Base-by-base conservation (phyloP, 139 green algal genomes). In the Klebsormidium nitens region DNA sequence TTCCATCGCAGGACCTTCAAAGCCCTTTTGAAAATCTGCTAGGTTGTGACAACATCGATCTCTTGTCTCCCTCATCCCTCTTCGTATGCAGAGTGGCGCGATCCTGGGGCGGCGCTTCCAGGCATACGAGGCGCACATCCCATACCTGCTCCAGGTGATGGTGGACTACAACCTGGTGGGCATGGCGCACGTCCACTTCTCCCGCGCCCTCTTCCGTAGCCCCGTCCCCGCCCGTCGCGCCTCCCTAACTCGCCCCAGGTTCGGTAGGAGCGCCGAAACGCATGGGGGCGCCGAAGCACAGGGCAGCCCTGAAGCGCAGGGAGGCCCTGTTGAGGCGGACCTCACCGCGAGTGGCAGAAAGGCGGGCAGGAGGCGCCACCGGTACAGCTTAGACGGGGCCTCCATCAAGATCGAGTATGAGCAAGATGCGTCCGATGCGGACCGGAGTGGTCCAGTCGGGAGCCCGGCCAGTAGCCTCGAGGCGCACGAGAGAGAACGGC, bases 91-190 rank as follows among this genome's bases (percentile, higher is more conserved):
- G 65, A 75, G 49, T n/a, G 92, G 92, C 0, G 85, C 78, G 2
- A 71, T 97, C 2, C 52, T 95, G 61, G 83, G 83, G 0, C 66
- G 85, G 0, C 50, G 46, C 2, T 92, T 94, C 48, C 88, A 96
- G 80, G 87, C 90, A 0, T 87, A 95, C 69, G 92, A 97, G 72
- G 76, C 86, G 0, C 92, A 97, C 81, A 73, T 97, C 11, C 93
- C 92, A 29, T 97, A 88, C 77, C 72, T 97, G 59, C 85, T 97
- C 63, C 92, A 97, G 72, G 69, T 97, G 66, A 96, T 95, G 86
- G 86, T 95, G 11, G 91, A 97, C 75, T 88, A 90, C 79, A 97
- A 97, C 73, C 79, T 97, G 64, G 75, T 84, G 14, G 91, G 91
- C 44, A 97, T 97, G 91, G 86, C 81, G 19, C 81, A 79, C 50